Evolutionary conservation across 306 rosid species (phyloP), one percentile per base, ranked within the genome.

Genomic region (Begonia peltatifolia): DNA sequence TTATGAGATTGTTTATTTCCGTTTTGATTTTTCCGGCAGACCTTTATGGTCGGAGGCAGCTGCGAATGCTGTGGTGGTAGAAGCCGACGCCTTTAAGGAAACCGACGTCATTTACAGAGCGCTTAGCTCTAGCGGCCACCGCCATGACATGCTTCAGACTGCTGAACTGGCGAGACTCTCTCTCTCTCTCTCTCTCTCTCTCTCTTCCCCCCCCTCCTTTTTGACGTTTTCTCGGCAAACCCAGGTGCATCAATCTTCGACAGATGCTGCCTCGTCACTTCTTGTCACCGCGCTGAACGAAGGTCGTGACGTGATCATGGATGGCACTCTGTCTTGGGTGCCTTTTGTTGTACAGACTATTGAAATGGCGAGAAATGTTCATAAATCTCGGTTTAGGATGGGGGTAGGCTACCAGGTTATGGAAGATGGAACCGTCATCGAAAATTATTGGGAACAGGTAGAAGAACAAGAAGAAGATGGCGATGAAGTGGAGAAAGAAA

Each of bases 11-110:
- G 47, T 16, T 30, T 12, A n/a, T 14, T 49, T 20, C 47, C 9
- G 22, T 14, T n/a, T 55, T n/a, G 4, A 58, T 38, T n/a, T 10
- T 53, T 58, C 56, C 68, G 38, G 67, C 90, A 85, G 94, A 18
- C 12, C 86, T 44, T 83, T 90, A 53, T 86, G 97, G 99, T 38
- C 59, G 30, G 86, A 46, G 61, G 92, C 86, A 13, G 75, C 55
- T 25, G 16, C 65, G 61, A 81, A 71, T 13, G 77, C 71, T 9
- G 94, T 86, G 75, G 70, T 81, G 2, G 95, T 90, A 10, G 94
- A 90, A 55, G 95, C 95, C 53, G 99, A 90, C 76, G 99, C 99
- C 66, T 86, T 90, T 57, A 90, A 86, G 67, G 99, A 90, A 70
- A 74, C 44, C 1, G 94, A 90, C 55, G 88, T 90, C 41, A 57